A percentile compares a stretch with the other conserved stretches of the same genome.
phyloP scores from a whole-genome alignment of 805 yeast genomes.

The Saccharomycopsis sp. region DNA sequence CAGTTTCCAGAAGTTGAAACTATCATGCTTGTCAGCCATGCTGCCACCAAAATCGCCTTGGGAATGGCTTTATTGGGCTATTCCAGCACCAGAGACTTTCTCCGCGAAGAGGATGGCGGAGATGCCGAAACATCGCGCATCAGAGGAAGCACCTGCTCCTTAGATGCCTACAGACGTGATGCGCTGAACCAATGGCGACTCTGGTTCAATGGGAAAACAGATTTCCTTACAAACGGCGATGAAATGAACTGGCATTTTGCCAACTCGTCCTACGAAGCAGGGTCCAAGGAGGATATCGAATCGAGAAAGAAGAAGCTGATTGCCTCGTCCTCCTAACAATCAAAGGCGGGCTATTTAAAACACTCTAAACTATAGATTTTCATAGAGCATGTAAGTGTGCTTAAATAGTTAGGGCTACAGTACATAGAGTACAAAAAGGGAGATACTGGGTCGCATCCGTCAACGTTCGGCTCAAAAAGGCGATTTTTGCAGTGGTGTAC shows the following conservation, averaged over 20 bases:
- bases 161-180: conserved; percentile 52
- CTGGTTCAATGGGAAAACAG: conserved; percentile 67
- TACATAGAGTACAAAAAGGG: too few species aligned
- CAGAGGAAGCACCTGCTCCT: conserved; percentile 79
- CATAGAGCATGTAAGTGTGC: not conserved
- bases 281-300: conserved; percentile 79
- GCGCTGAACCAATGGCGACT: conserved; percentile 47
- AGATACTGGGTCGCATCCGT: too few species aligned
- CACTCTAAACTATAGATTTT: not conserved
- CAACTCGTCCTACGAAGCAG: conserved; percentile 65
- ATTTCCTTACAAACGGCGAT: conserved; percentile 67
- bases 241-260: conserved; percentile 91
- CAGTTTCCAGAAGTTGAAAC: conserved; percentile 55
- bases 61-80: conserved; percentile 69
- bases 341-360: not conserved
- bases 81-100: conserved; percentile 40
- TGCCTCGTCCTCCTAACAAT: not conserved
- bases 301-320: conserved; percentile 35
- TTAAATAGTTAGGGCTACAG: too few species aligned
- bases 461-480: too few species aligned
- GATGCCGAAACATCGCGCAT: conserved; percentile 38
- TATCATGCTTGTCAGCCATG: conserved; percentile 76
- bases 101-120: conserved; percentile 30
- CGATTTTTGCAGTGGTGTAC: too few species aligned
- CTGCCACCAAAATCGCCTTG: conserved; percentile 87